phyloP scores from a whole-genome alignment of 129 eudicot genomes.

The Helianthus tuberosus region DNA sequence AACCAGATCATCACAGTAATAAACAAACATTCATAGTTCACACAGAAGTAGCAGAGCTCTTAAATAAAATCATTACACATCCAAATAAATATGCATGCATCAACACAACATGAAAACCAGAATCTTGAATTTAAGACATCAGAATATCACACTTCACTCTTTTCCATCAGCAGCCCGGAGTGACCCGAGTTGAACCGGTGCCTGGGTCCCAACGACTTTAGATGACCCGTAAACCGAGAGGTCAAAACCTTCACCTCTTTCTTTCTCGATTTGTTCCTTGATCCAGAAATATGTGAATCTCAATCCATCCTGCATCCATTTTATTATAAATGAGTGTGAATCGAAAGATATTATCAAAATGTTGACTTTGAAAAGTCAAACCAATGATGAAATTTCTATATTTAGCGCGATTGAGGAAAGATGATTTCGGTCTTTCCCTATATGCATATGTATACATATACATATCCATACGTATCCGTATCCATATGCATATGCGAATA shows the following conservation, averaged over 20 bases:
- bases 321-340: neutral
- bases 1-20: slow-evolving; percentile 17
- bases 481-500: neutral
- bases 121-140: slow-evolving; percentile 4
- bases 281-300: slow-evolving; percentile 98
- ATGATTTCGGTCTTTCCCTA: neutral
- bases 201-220: slow-evolving; percentile 96
- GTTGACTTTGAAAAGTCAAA: slow-evolving; percentile 1
- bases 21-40: slow-evolving; percentile 12
- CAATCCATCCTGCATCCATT: slow-evolving; percentile 75
- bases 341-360: slow-evolving; percentile 11
- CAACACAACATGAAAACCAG: slow-evolving; percentile 2
- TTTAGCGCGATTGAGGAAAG: neutral
- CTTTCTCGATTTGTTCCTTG: slow-evolving; percentile 94
- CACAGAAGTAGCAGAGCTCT: slow-evolving; percentile 31
- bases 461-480: neutral
- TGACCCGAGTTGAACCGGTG: slow-evolving; percentile 93
- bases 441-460: neutral
- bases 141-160: slow-evolving; percentile 41
- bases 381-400: neutral
- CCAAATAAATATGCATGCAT: slow-evolving; percentile 15
- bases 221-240: slow-evolving; percentile 83
- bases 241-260: slow-evolving; percentile 67
- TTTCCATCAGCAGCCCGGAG: slow-evolving; percentile 99
- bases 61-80: slow-evolving; percentile 20